Base-by-base conservation (phyloP, 805 yeast species). In the Saccharomycopsis sp. region DNA sequence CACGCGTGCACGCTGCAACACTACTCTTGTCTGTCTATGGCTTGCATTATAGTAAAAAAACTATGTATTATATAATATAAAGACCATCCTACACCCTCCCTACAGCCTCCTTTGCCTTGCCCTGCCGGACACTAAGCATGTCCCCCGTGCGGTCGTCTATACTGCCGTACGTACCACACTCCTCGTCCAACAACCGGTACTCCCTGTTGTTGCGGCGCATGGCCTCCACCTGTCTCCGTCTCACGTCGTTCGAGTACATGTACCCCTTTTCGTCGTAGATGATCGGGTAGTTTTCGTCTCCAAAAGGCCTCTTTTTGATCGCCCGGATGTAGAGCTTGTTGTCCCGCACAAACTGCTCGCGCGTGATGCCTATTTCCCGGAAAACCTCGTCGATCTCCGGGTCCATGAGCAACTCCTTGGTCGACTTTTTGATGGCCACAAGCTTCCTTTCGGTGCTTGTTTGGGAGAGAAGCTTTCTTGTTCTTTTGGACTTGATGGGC, bases 211-310 rank as follows among this genome's bases (percentile, higher is more conserved):
- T 54, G n/a, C 56, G 20, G n/a, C 63, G 59, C 62, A 64, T 58
- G 0, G 67, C 65, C 50, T 68, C 65, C 14, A 60, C 57, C 52
- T 72, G 59, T 37, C 70, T 55, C 47, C 69, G 62, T 46, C 64
- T 65, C 34, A 70, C 56, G 1, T 65, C 64, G 1, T 66, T 63
- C 0, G 70, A 65, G 44, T 66, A 62, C 1, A 66, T 54, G 50
- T 69, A 62, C 3, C 68, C 70, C 41, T 64, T 67, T 1, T 61
- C 64, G 48, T 69, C 71, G 47, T 63, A 68, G 8, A 70, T 69
- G 41, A 78, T 75, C 0, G 79, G 80, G 55, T 74, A 77, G 56
- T 77, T 76, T 54, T 72, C 66, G 57, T 71, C 73, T 1, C 74
- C 75, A 47, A 67, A 66, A 4, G 79, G 71, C 48, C 70, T 66